Conservation (phyloP, 192 early-diverging fungal species). For the Coemansia sp. region DNA sequence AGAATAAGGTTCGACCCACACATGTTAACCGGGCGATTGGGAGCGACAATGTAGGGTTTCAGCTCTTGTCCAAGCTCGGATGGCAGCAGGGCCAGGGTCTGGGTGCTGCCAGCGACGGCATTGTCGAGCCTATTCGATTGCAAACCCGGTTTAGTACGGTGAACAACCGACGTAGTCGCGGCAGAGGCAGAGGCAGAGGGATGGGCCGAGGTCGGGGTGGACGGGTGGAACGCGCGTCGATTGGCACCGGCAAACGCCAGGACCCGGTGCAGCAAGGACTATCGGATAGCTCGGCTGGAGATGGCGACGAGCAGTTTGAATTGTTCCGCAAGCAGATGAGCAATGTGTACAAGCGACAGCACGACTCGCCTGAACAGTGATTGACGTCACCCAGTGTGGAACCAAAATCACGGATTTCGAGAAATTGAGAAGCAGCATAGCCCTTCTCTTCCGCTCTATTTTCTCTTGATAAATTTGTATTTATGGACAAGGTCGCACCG, state of each 20-base stretch:
- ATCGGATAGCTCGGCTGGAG: background rate
- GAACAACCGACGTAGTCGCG: background rate
- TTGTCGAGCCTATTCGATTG: slow-evolving; percentile 33
- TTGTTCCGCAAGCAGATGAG: slow-evolving; percentile 39
- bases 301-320: slow-evolving; percentile 16
- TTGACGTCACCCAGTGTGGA: too few species aligned
- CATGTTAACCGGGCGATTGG: slow-evolving; percentile 37
- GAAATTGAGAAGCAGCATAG: too few species aligned
- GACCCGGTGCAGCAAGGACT: background rate
- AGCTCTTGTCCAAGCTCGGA: slow-evolving; percentile 39
- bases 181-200: background rate
- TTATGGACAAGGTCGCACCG: slow-evolving; percentile 52
- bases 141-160: slow-evolving; percentile 32
- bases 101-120: slow-evolving; percentile 34
- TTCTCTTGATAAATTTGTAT: slow-evolving; percentile 5
- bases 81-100: slow-evolving; percentile 46
- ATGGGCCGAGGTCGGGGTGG: slow-evolving; percentile 1
- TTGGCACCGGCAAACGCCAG: slow-evolving; percentile 15
- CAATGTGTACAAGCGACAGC: slow-evolving; percentile 11
- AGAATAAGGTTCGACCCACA: background rate
- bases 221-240: slow-evolving; percentile 11
- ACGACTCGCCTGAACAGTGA: background rate
- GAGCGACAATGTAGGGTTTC: slow-evolving; percentile 42
- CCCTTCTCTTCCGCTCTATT: background rate
- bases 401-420: too few species aligned